A percentile compares a stretch with the other conserved stretches of the same genome.
These are phyloP conservation scores for Suhomyces chickasaworum DNA, from an alignment of 1,139 yeast species.

Conservation along the genomic window DNA sequence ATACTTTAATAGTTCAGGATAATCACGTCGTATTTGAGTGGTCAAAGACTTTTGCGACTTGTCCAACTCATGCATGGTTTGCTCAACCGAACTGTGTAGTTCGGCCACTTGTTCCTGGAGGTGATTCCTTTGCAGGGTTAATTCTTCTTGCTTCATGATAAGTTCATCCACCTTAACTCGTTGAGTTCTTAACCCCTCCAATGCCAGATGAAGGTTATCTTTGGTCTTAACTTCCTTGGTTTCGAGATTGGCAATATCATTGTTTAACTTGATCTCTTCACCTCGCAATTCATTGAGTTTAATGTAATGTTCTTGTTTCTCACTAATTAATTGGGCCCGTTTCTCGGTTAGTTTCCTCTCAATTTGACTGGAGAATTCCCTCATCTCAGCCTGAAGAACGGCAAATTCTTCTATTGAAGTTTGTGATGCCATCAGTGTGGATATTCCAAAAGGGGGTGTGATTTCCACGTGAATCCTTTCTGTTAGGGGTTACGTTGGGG, in stretches of 20 bases:
- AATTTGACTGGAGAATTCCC: conserved; percentile 30
- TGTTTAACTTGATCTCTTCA: conserved; percentile 29
- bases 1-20: conserved; percentile 42
- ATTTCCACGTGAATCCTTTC: no score
- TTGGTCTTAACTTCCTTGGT: conserved; percentile 26
- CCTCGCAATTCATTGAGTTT: conserved; percentile 32
- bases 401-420: conserved; percentile 30
- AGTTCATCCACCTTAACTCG: conserved; percentile 31
- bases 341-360: conserved; percentile 29
- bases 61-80: conserved; percentile 24
- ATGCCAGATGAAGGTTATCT: conserved; percentile 22
- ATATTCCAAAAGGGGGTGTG: no score
- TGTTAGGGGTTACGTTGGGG: neutral
- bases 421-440: conserved; percentile 8
- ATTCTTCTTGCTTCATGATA: conserved; percentile 24
- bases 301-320: conserved; percentile 32
- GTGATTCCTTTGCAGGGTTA: conserved; percentile 25
- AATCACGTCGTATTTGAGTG: conserved; percentile 35
- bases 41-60: conserved; percentile 23
- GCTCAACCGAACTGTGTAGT: conserved; percentile 26
- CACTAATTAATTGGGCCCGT: conserved; percentile 30
- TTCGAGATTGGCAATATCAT: conserved; percentile 25
- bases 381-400: conserved; percentile 32
- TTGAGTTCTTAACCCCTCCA: conserved; percentile 19
- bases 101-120: conserved; percentile 30